phyloP scores from a whole-genome alignment of 2,329 filamentous ascomycete genomes.

The Ophiostoma piceae region DNA sequence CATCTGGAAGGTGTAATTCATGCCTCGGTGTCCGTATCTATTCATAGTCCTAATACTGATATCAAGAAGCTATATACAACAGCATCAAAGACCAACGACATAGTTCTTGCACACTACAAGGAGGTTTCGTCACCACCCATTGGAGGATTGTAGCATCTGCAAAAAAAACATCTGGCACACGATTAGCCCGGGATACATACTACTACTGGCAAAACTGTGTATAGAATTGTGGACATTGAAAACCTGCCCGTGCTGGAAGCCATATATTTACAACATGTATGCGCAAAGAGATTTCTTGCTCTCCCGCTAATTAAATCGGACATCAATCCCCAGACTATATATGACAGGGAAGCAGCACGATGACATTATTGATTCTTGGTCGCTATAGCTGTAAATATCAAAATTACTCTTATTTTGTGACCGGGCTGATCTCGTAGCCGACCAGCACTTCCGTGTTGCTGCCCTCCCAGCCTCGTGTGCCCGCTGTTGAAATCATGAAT shows the following conservation, averaged over 20 bases:
- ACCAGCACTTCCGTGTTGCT: slow-evolving; percentile 82
- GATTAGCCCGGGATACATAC: not conserved
- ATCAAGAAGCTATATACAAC: not conserved
- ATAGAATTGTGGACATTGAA: too few relatives aligned
- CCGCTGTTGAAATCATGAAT: slow-evolving; percentile 88
- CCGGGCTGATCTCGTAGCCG: slow-evolving; percentile 75
- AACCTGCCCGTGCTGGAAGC: too few relatives aligned
- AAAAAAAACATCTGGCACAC: not conserved
- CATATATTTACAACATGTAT: too few relatives aligned
- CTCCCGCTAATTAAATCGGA: not conserved
- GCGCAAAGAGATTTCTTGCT: too few relatives aligned
- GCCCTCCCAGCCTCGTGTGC: slow-evolving; percentile 93
- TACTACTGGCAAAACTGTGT: not conserved
- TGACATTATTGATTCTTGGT: not conserved
- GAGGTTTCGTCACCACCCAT: not conserved
- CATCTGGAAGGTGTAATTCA: too few relatives aligned
- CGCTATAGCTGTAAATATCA: not conserved
- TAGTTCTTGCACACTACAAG: not conserved
- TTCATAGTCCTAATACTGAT: not conserved
- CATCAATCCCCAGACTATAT: not conserved
- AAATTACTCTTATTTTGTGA: slow-evolving; percentile 14
- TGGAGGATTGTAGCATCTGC: not conserved
- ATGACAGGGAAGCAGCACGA: not conserved
- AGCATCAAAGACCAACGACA: not conserved
- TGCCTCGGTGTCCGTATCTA: not conserved